Conservation (phyloP, 2,329 filamentous ascomycete species). For the Rugonectria rugulosa region DNA sequence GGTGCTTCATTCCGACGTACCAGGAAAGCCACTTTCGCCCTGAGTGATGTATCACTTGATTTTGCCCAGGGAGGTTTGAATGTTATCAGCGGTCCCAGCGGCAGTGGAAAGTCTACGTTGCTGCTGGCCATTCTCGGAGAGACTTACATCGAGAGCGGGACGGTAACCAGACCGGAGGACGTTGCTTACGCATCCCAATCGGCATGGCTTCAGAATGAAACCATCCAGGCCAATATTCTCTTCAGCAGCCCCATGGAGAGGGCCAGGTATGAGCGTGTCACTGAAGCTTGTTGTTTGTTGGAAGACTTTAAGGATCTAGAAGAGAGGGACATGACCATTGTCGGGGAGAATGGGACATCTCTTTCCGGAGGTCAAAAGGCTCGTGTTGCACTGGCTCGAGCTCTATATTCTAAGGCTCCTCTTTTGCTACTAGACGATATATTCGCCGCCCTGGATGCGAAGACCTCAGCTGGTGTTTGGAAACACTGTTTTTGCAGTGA, state of each 20-base stretch:
- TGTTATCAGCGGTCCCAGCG: constrained; percentile 61
- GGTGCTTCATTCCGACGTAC: constrained; percentile 57
- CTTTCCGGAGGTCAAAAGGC: constrained; percentile 65
- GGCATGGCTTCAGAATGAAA: constrained; percentile 65
- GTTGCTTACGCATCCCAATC: constrained; percentile 66
- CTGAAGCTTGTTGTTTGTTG: constrained; percentile 62
- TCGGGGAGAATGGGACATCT: constrained; percentile 63
- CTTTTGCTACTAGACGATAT: constrained; percentile 66
- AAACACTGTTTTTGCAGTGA: constrained; percentile 65
- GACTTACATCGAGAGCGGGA: constrained; percentile 57
- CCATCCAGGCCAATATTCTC: constrained; percentile 62
- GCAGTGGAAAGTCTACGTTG: constrained; percentile 65
- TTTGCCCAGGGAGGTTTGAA: constrained; percentile 64
- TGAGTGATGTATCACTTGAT: constrained; percentile 57
- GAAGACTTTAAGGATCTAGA: constrained; percentile 60
- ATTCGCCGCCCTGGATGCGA: constrained; percentile 66
- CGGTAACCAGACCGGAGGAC: constrained; percentile 57
- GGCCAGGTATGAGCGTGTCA: constrained; percentile 60
- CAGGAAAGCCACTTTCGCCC: constrained; percentile 57
- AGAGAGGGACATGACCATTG: constrained; percentile 58
- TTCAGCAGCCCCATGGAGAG: constrained; percentile 61
- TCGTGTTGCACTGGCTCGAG: constrained; percentile 62
- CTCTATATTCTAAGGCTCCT: constrained; percentile 63
- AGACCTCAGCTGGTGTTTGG: constrained; percentile 64
- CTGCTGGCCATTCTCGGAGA: constrained; percentile 63